Evolutionary conservation across 768 basidiomycete species (phyloP), one percentile per base, ranked within the genome.

Genomic region (Rhodosporidiobolus sp.): DNA sequence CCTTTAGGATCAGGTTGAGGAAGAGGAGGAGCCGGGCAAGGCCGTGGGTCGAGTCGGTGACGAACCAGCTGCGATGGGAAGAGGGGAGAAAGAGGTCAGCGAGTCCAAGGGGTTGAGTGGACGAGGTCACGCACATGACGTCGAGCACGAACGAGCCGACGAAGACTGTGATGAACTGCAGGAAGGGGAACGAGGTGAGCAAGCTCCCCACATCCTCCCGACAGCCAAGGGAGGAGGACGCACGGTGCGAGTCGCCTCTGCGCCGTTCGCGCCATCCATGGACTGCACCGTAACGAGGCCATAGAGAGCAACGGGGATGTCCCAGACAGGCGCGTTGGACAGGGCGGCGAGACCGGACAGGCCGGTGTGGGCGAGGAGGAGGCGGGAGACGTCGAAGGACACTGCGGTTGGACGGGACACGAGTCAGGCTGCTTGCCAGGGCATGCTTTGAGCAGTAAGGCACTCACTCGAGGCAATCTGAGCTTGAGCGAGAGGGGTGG

Each of bases 1-100:
- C 73, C 57, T 75, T 75, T 58, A 75, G 66, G 35, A 67, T 34
- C 34, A 59, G 65, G 63, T 70, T 75, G 57, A 75, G 17, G 46
- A 75, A 26, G 55, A 70, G 55, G 30, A 67, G 35, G 30, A 75
- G 32, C 5, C 55, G 50, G 1, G 35, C 52, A 12, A 67, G 30
- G 22, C 58, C 35, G n/a, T 54, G 35, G 14, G 61, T 55, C 22
- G 14, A n/a, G 48, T 50, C 26, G 30, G 43, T 22, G 19, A 56
- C 16, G 43, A 65, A 65, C 64, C 64, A 65, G 53, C 53, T 26
- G 28, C n/a, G 22, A 10, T 0, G n/a, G 4, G 20, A 7, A 7
- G 8, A 19, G 4, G 30, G 3, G 9, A 22, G 7, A 7, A 35
- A 2, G 17, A 30, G 35, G 34, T 19, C 34, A 1, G 22, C 22